Conservation (phyloP, 2,329 filamentous ascomycete species). For the Pseudopithomyces maydicus region DNA sequence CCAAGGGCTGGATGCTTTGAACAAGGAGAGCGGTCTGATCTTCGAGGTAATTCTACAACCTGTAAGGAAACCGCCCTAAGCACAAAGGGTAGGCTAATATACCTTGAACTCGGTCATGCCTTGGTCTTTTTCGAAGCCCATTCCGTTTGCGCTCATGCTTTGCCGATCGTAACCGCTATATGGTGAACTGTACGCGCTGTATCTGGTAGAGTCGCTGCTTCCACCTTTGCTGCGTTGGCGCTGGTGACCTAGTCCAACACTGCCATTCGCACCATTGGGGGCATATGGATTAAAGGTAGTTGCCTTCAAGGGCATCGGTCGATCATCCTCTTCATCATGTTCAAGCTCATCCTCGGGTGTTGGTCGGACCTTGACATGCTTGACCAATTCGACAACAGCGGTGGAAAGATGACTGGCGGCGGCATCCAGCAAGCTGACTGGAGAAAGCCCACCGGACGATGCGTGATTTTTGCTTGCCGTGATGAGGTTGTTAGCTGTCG, state of each 20-base stretch:
- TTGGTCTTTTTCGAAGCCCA: conserved; percentile 28
- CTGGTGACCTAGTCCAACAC: conserved; percentile 20
- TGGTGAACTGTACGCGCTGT: conserved; percentile 43
- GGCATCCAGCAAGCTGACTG: conserved; percentile 91
- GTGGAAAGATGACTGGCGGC: conserved; percentile 89
- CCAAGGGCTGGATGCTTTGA: conserved; percentile 80
- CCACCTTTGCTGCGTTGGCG: conserved; percentile 40
- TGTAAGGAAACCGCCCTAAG: conserved; percentile 15
- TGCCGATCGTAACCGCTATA: conserved; percentile 43
- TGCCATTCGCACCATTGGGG: conserved; percentile 26
- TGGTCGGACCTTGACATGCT: conserved; percentile 79
- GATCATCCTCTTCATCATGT: conserved; percentile 67
- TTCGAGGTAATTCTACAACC: conserved; percentile 71
- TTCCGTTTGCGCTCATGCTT: conserved; percentile 32
- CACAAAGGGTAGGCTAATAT: conserved; percentile 23
- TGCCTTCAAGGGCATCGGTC: conserved; percentile 42
- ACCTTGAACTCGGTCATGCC: conserved; percentile 66
- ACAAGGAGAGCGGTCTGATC: conserved; percentile 81
- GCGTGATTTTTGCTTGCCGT: conserved; percentile 94
- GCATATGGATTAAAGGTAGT: conserved; percentile 26
- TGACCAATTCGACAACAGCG: conserved; percentile 83
- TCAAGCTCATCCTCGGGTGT: conserved; percentile 79
- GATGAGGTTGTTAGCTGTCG: conserved; percentile 93
- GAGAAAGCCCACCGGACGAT: conserved; percentile 79
- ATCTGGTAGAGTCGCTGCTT: conserved; percentile 42